These are phyloP conservation scores for Sorghum bicolor DNA, from an alignment of 176 grass and related monocot genomes.

Conservation along the genomic window DNA sequence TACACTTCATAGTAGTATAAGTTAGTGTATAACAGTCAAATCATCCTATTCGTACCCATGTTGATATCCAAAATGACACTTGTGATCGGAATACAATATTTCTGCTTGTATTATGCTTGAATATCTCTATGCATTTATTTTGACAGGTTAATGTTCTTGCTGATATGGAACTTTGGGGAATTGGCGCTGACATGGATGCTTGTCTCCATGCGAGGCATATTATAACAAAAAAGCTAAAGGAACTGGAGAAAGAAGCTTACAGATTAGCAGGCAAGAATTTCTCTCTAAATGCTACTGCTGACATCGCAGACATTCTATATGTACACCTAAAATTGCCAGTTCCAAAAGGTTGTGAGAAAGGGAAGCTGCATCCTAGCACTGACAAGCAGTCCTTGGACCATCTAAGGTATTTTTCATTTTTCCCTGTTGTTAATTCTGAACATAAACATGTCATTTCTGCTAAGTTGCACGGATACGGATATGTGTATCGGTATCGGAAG, in stretches of 20 bases:
- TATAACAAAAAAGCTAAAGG: constrained; percentile 84
- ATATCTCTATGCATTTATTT: not conserved
- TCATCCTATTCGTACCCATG: not conserved
- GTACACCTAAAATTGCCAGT: constrained; percentile 77
- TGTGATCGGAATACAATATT: not conserved
- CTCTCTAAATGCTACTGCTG: constrained; percentile 77
- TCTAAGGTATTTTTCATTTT: constrained; percentile 55
- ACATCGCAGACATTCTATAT: constrained; percentile 87
- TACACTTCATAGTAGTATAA: not conserved
- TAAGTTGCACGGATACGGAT: no score
- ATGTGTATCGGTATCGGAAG: no score
- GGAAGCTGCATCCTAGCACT: constrained; percentile 92
- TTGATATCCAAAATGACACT: not conserved
- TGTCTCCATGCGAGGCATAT: constrained; percentile 70
- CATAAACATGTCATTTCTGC: not conserved
- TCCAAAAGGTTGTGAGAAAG: constrained; percentile 69
- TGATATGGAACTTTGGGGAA: constrained; percentile 93
- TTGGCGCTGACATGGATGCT: constrained; percentile 92
- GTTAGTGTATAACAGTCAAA: not conserved
- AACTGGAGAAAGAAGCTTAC: constrained; percentile 84
- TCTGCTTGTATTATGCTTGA: constrained; percentile 6
- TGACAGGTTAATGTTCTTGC: constrained; percentile 83
- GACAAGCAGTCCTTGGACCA: constrained; percentile 76
- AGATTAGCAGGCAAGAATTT: constrained; percentile 75
- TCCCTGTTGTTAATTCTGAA: not conserved